Base-by-base conservation (phyloP, 164 flowering plant genomes). In the Nymphaea colorata region DNA sequence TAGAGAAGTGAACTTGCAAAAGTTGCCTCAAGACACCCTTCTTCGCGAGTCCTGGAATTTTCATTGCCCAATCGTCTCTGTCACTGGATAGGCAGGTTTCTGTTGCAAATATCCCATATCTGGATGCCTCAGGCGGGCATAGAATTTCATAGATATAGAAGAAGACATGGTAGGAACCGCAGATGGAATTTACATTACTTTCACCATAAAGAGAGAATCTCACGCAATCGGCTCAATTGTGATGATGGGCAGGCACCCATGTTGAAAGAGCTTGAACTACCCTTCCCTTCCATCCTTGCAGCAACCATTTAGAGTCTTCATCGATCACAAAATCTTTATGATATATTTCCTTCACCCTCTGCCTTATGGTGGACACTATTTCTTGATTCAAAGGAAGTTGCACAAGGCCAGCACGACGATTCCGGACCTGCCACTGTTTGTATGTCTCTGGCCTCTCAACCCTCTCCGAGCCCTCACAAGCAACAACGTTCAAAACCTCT, bases 401-500 rank as follows among this genome's bases (percentile, higher is more conserved):
- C 75, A 51, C 65, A 60, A 90, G 84, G 44, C 96, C 94, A 43
- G 90, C 87, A 72, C 96, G 81, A 66, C 78, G 25, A 41, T 57
- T 77, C 7, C 94, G 78, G 6, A 83, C 72, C 67, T 85, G 91
- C 92, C 94, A 90, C 69, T 90, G 94, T 72, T 87, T 90, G 79
- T 85, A 90, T 25, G 92, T 85, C 73, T 90, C 94, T n/a, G 96
- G 96, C 77, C 94, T 82, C 80, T 86, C 96, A 59, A 87, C 86
- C 78, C 92, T 79, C 76, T 90, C 96, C 73, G 82, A 79, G 4
- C 92, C 94, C 71, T 90, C 96, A 72, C 96, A 90, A 57, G 94
- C 86, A 66, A 90, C 79, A 62, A 84, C 86, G 79, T 86, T 90
- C 73, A 88, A 59, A 41, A 84, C 87, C 70, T 88, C 96, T 72